phyloP scores from a whole-genome alignment of 1,284 basidiomycete species.

The Cutaneotrichosporon dermatis region DNA sequence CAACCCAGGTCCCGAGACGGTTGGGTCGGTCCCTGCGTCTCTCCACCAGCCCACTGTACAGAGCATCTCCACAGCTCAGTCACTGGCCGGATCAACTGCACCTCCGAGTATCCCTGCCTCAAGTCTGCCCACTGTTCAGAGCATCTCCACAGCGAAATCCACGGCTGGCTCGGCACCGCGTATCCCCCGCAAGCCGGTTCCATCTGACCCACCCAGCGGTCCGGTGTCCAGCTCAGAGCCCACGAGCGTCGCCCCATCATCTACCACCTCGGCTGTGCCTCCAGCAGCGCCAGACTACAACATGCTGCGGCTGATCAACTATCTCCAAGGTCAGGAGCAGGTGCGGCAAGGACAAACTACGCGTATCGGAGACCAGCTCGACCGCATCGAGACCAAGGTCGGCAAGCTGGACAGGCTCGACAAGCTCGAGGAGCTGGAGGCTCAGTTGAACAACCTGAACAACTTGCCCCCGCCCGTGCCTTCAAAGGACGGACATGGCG shows the following conservation, averaged over 20 bases:
- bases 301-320: slow-evolving; percentile 27
- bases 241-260: not conserved
- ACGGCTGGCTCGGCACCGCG: slow-evolving; percentile 10
- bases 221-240: not conserved
- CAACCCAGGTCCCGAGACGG: not conserved
- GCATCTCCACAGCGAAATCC: not conserved
- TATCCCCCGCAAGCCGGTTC: slow-evolving; percentile 28
- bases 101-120: not conserved
- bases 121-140: not conserved
- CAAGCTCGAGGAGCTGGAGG: slow-evolving; percentile 10
- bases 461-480: slow-evolving; percentile 36
- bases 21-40: slow-evolving; percentile 2
- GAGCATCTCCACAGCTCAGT: slow-evolving; percentile 31
- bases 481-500: slow-evolving; percentile 25
- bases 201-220: not conserved
- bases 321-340: slow-evolving; percentile 42
- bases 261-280: not conserved
- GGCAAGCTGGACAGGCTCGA: slow-evolving; percentile 23
- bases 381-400: slow-evolving; percentile 44
- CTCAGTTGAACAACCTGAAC: not conserved
- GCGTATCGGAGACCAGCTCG: slow-evolving; percentile 37
- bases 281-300: slow-evolving; percentile 4
- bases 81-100: slow-evolving; percentile 5
- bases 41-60: not conserved
- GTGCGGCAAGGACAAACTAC: slow-evolving; percentile 35